Base-by-base conservation (phyloP, 371 early-diverging fungal species). In the Sporodiniella umbellata region DNA sequence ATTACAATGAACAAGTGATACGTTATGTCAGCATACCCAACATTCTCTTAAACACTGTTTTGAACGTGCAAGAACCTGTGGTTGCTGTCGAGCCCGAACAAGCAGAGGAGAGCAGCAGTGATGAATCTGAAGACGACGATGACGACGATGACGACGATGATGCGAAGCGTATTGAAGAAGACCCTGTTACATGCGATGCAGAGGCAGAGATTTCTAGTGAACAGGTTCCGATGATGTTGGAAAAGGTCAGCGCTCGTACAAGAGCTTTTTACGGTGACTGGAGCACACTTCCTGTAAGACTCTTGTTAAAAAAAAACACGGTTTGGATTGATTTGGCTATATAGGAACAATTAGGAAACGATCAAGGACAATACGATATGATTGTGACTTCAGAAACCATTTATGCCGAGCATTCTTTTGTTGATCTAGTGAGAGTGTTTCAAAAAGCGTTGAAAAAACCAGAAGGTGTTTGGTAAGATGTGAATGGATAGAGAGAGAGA, bases 331-430 rank as follows among this genome's bases (percentile, higher is more conserved):
- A 18, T 22, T 23, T 35, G 17, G 30, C 12, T n/a, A 22, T 30
- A n/a, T 46, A 64, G 68, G 54, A 56, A 42, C 54, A 48, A 62
- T 51, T 66, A 44, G 48, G 52, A 17, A 56, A 55, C 18, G 59
- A 73, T 37, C 64, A 70, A 17, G 70, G 83, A 31, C 73, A 78
- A 58, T 95, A 92, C 49, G 92, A 95, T 61, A 51, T 95, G 54
- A 77, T 97, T 38, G 59, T 97, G 30, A 91, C 95, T n/a, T 90
- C 94, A 21, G 97, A 97, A 64, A 95, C 94, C 2, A 91, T 97
- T 30, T 97, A 97, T 67, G 78, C 85, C 15, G 73, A 83, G 31
- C 80, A 87, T 28, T 76, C 86, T 2, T 66, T 80, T 14, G 72
- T 64, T 22, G 74, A 75, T 40, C 72, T 93, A 21, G 77, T 85